Percentiles rank a stretch among this genome's conserved stretches.
phyloP scores from a whole-genome alignment of 2,329 filamentous ascomycete genomes.

The Cordyceps javanica region DNA sequence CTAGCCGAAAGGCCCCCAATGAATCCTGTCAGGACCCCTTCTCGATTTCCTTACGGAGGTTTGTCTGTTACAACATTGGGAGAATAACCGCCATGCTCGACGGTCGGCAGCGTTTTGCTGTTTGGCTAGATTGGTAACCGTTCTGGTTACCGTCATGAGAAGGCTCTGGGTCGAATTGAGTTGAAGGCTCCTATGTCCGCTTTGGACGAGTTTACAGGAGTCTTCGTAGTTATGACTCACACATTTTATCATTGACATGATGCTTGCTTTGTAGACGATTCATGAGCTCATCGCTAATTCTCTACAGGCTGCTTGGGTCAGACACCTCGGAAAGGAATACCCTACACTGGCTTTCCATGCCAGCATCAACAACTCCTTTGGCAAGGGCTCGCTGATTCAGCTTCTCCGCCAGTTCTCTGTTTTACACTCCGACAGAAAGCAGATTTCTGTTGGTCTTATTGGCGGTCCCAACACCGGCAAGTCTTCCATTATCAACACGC shows the following conservation, averaged over 20 bases:
- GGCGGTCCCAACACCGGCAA: conserved; percentile 83
- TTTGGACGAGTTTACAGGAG: conserved; percentile 54
- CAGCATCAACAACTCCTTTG: conserved; percentile 91
- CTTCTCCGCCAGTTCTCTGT: conserved; percentile 89
- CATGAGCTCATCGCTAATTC: conserved; percentile 21
- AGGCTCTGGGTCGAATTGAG: conserved; percentile 83
- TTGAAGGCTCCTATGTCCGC: conserved; percentile 71
- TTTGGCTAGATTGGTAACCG: conserved; percentile 66
- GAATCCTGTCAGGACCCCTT: conserved; percentile 79
- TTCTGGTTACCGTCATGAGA: conserved; percentile 82
- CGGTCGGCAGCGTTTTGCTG: conserved; percentile 28
- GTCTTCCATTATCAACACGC: conserved; percentile 93
- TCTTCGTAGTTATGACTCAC: conserved; percentile 99
- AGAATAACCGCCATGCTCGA: conserved; percentile 62
- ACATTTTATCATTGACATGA: conserved; percentile 39
- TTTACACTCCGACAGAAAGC: conserved; percentile 84
- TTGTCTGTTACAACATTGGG: conserved; percentile 99
- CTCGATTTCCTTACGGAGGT: conserved; percentile 65
- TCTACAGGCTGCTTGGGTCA: conserved; percentile 83
- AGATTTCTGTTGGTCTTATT: conserved; percentile 87
- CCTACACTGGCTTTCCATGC: conserved; percentile 94
- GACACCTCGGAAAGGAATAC: conserved; percentile 78
- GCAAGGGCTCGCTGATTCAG: conserved; percentile 89
- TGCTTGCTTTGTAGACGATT: conserved; percentile 13
- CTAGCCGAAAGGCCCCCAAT: conserved; percentile 47